Percentiles rank a stretch among this genome's conserved stretches.
These are phyloP conservation scores for Sporodiniella umbellata DNA, from an alignment of 371 early-diverging fungal species.

Conservation along the genomic window DNA sequence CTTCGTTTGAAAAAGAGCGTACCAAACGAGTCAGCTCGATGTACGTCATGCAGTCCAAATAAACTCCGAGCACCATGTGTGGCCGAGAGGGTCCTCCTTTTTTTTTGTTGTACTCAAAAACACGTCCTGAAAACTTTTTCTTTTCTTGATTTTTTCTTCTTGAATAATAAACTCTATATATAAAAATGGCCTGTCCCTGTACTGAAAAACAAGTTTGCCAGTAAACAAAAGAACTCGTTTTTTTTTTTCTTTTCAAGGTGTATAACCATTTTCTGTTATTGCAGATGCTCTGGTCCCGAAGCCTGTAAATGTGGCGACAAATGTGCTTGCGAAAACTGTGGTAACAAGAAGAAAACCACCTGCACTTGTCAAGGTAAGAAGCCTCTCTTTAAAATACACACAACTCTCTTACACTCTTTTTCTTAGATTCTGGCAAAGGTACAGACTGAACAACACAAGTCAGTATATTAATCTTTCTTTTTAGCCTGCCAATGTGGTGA, in stretches of 20 bases:
- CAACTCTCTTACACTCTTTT: neutral
- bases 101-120: neutral
- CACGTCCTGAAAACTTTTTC: neutral
- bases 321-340: neutral
- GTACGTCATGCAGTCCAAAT: conserved; percentile 6
- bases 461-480: too few relatives aligned
- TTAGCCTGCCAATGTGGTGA: neutral
- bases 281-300: neutral
- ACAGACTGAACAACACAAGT: too few relatives aligned
- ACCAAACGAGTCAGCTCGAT: conserved; percentile 30
- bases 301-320: neutral
- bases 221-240: neutral
- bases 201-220: conserved; percentile 6
- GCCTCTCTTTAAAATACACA: neutral
- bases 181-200: conserved; percentile 25
- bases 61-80: conserved; percentile 4
- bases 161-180: too few relatives aligned
- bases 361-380: neutral
- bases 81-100: conserved; percentile 14
- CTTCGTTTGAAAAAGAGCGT: conserved; percentile 6
- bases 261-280: too few relatives aligned
- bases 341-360: neutral
- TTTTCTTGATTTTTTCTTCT: conserved; percentile 3
- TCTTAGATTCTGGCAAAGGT: neutral
- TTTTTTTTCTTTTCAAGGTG: too few relatives aligned